These are phyloP conservation scores for Aspergillus cejpii DNA, from an alignment of 2,329 filamentous ascomycete genomes.

Conservation along the genomic window DNA sequence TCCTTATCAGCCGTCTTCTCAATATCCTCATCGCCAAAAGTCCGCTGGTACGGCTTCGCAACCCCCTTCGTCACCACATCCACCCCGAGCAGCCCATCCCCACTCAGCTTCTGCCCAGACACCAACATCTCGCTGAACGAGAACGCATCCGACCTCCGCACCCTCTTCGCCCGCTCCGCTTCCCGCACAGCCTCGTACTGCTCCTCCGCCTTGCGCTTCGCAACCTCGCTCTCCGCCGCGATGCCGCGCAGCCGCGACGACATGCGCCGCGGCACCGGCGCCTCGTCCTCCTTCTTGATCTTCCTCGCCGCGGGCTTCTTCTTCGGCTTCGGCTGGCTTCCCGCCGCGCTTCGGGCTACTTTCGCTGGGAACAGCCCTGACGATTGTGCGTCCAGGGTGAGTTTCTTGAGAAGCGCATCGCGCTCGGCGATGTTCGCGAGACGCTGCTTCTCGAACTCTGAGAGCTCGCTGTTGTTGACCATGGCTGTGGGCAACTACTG, in stretches of 20 bases:
- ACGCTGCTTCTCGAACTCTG: slow-evolving; percentile 78
- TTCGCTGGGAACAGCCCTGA: slow-evolving; percentile 59
- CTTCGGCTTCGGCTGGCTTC: slow-evolving; percentile 46
- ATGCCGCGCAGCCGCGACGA: slow-evolving; percentile 58
- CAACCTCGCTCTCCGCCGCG: slow-evolving; percentile 59
- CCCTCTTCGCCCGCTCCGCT: slow-evolving; percentile 54
- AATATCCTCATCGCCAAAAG: slow-evolving; percentile 78
- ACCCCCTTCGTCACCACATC: slow-evolving; percentile 57
- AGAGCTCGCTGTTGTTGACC: slow-evolving; percentile 49
- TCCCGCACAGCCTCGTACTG: slow-evolving; percentile 53
- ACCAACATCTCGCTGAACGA: slow-evolving; percentile 71
- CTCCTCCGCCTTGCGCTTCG: slow-evolving; percentile 62
- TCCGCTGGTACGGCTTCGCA: slow-evolving; percentile 73
- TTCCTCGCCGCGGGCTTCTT: slow-evolving; percentile 45
- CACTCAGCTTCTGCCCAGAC: slow-evolving; percentile 66
- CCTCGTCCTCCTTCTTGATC: slow-evolving; percentile 58
- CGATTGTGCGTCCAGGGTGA: slow-evolving; percentile 60
- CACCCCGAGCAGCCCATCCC: slow-evolving; percentile 57
- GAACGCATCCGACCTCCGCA: slow-evolving; percentile 60
- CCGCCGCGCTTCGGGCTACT: slow-evolving; percentile 45
- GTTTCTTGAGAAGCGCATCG: slow-evolving; percentile 70
- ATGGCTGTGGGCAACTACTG: slow-evolving; percentile 10
- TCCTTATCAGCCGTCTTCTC: slow-evolving; percentile 71
- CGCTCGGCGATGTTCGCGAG: slow-evolving; percentile 83
- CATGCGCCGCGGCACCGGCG: slow-evolving; percentile 50